phyloP scores from a whole-genome alignment of 768 basidiomycete genomes.

The Candolleomyces eurysporus region DNA sequence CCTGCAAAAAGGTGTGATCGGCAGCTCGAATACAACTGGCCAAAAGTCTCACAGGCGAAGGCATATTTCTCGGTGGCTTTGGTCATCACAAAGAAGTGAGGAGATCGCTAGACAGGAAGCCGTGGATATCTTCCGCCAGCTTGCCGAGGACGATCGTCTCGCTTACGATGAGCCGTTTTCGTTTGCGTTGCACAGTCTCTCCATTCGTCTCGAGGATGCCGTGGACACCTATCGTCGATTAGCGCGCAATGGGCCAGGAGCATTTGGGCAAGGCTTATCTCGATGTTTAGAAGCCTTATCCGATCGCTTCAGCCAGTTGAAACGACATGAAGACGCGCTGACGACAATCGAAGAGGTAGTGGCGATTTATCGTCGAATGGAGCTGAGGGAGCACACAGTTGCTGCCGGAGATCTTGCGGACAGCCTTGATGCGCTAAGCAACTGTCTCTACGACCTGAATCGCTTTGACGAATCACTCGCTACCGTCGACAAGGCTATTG shows the following conservation, averaged over 20 bases:
- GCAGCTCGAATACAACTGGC: background rate
- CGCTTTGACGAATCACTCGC: background rate
- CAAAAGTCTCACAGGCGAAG: background rate
- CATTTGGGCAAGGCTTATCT: background rate
- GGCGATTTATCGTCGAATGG: background rate
- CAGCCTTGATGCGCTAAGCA: background rate
- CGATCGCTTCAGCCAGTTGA: background rate
- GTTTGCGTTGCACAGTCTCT: background rate
- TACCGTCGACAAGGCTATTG: background rate
- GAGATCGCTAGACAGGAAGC: background rate
- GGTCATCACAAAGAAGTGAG: background rate
- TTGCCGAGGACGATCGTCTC: background rate
- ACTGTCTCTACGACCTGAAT: background rate
- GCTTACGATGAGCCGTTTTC: background rate
- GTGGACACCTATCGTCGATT: background rate
- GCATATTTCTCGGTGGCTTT: background rate
- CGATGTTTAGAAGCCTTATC: background rate
- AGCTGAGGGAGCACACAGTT: background rate
- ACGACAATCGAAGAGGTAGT: background rate
- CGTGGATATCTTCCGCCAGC: background rate
- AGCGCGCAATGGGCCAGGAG: background rate
- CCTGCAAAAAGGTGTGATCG: background rate
- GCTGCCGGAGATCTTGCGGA: background rate
- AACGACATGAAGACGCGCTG: background rate
- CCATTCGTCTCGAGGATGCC: background rate